A percentile compares a stretch with the other conserved stretches of the same genome.
These are phyloP conservation scores for Sporopachydermia cereana DNA, from an alignment of 1,139 yeast species.

Conservation along the genomic window DNA sequence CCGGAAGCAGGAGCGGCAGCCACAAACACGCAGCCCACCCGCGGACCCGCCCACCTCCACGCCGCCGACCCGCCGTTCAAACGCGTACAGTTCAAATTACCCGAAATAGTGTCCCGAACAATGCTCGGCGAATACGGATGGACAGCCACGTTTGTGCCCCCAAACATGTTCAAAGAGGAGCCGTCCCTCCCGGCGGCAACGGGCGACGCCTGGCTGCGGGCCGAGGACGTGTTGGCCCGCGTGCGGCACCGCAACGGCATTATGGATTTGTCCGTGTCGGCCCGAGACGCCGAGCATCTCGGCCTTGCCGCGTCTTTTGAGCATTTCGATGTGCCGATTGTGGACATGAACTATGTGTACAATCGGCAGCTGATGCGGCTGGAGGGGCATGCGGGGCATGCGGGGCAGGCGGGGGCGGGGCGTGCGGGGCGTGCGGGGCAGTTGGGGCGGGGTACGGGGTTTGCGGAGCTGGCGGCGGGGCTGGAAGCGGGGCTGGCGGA, in stretches of 20 bases:
- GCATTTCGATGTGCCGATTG: slow-evolving; percentile 4
- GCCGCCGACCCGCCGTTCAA: not conserved
- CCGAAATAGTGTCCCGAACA: slow-evolving; percentile 17
- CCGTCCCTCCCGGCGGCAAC: slow-evolving; percentile 35
- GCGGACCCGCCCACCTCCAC: not conserved
- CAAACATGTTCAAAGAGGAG: slow-evolving; percentile 37
- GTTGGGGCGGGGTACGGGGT: not conserved
- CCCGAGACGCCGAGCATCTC: not conserved
- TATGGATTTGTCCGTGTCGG: not conserved
- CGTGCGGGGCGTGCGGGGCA: not conserved
- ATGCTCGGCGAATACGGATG: slow-evolving; percentile 42
- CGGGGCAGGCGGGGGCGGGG: not conserved
- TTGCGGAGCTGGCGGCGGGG: not conserved
- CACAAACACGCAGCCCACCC: not conserved
- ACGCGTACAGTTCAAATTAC: slow-evolving; percentile 2
- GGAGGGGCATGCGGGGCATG: slow-evolving; percentile 9
- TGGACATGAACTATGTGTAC: not conserved
- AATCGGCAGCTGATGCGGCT: slow-evolving; percentile 10
- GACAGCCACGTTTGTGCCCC: slow-evolving; percentile 36
- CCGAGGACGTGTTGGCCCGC: slow-evolving; percentile 22
- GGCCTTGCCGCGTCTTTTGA: slow-evolving; percentile 6
- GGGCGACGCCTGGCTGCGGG: slow-evolving; percentile 32
- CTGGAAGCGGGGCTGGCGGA: not conserved
- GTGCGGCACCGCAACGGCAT: not conserved
- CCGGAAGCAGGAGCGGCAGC: not conserved